Percentiles rank a stretch among this genome's conserved stretches.
Conservation (phyloP, 371 early-diverging fungal genomes). For the Batkoa obscura region DNA sequence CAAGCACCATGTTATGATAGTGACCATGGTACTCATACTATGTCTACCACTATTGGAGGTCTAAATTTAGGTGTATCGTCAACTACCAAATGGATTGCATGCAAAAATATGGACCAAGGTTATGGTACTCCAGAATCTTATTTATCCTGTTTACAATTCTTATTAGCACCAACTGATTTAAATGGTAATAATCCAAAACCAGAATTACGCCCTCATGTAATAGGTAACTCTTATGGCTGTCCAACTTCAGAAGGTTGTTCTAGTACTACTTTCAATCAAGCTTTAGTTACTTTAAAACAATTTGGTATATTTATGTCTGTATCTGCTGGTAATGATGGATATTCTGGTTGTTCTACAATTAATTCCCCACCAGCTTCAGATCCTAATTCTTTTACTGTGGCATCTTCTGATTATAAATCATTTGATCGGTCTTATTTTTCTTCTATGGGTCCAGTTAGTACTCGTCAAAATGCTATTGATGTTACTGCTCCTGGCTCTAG, state of each 20-base stretch:
- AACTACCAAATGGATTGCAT: background rate
- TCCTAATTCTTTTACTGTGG: background rate
- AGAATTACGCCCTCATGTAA: background rate
- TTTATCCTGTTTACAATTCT: background rate
- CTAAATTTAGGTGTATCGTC: background rate
- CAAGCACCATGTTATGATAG: background rate
- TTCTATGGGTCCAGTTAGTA: background rate
- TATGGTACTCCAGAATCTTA: background rate
- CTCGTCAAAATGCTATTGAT: background rate
- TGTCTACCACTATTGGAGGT: background rate
- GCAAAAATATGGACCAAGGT: slow-evolving; percentile 2
- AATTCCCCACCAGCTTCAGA: background rate
- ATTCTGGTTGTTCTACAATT: background rate
- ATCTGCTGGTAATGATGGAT: background rate
- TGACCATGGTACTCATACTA: background rate
- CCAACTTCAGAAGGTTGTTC: background rate
- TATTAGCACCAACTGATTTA: background rate
- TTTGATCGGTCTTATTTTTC: background rate
- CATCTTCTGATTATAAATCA: background rate
- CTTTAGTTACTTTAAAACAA: background rate
- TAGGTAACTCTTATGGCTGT: background rate
- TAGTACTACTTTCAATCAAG: background rate
- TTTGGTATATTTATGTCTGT: background rate
- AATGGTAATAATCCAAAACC: background rate
- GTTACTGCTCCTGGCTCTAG: slow-evolving; percentile 16